phyloP scores from a whole-genome alignment of 73 alveolate species.

The Tetrahymena borealis region DNA sequence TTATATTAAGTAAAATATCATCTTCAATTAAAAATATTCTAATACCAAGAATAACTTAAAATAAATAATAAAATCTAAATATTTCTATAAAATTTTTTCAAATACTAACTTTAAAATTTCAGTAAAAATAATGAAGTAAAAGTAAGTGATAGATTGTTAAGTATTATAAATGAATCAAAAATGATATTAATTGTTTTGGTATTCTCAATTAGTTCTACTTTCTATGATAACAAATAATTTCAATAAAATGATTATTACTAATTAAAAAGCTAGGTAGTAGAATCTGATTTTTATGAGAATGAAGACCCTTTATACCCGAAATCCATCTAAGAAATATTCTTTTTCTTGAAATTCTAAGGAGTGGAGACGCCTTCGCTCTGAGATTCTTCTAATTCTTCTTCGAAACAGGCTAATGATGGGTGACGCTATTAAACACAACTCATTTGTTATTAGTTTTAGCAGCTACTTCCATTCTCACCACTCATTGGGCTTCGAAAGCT shows the following conservation, averaged over 20 bases:
- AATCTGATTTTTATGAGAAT: not conserved
- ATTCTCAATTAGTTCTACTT: too few relatives aligned
- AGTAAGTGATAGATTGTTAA: too few relatives aligned
- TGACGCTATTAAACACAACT: not conserved
- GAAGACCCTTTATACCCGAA: not conserved
- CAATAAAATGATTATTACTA: not conserved
- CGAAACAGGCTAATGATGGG: not conserved
- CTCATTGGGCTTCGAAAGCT: not conserved
- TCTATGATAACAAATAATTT: too few relatives aligned
- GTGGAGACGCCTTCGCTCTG: not conserved
- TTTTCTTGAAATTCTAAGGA: not conserved
- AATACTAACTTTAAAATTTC: too few relatives aligned
- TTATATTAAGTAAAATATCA: not conserved
- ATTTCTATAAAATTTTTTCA: too few relatives aligned
- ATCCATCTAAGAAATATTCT: not conserved
- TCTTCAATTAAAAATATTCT: too few relatives aligned
- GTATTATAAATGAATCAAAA: too few relatives aligned
- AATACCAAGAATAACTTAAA: too few relatives aligned
- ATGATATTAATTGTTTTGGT: too few relatives aligned
- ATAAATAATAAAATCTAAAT: too few relatives aligned
- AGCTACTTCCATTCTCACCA: not conserved
- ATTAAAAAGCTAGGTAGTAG: not conserved
- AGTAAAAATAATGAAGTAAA: too few relatives aligned
- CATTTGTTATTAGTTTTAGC: not conserved
- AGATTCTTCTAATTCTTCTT: not conserved